These are phyloP conservation scores for Scheffersomyces stambukii DNA, from an alignment of 1,139 yeast species.

Conservation along the genomic window DNA sequence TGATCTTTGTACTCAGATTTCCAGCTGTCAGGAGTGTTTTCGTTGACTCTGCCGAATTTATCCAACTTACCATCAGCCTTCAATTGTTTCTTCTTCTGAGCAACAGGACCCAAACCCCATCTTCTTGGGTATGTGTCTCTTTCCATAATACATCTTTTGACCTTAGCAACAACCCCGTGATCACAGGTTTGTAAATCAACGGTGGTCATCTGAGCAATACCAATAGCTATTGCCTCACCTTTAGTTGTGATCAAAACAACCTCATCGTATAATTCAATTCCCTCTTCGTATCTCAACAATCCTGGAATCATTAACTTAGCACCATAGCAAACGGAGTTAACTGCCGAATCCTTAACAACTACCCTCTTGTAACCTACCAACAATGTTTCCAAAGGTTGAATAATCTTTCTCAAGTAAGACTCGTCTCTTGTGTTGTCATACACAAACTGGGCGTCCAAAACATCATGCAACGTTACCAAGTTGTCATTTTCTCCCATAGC, in stretches of 20 bases:
- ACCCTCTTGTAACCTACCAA: constrained; percentile 93
- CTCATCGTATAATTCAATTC: constrained; percentile 95
- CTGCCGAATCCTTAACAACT: constrained; percentile 97
- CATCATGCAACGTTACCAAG: constrained; percentile 94
- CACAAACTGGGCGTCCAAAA: constrained; percentile 96
- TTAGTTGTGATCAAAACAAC: constrained; percentile 97
- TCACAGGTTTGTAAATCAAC: constrained; percentile 95
- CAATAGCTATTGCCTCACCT: constrained; percentile 99
- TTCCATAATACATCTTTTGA: constrained; percentile 99
- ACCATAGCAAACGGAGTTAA: constrained; percentile 97
- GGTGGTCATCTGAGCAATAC: constrained; percentile 98
- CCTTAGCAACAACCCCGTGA: constrained; percentile 98
- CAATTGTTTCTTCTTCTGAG: constrained; percentile 96
- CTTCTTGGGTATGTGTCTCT: constrained; percentile 98
- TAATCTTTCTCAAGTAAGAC: constrained; percentile 87
- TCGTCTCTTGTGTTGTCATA: constrained; percentile 98
- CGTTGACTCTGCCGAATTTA: constrained; percentile 90
- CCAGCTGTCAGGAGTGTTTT: constrained; percentile 92
- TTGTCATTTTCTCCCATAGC: constrained; percentile 88
- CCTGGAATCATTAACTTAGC: constrained; percentile 99
- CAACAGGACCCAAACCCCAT: constrained; percentile 99
- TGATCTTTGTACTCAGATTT: constrained; percentile 81
- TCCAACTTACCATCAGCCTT: constrained; percentile 97
- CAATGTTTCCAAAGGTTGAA: constrained; percentile 92
- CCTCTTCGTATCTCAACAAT: constrained; percentile 93